These are phyloP conservation scores for Pichia sp. DNA, from an alignment of 1,139 yeast genomes.

Conservation along the genomic window DNA sequence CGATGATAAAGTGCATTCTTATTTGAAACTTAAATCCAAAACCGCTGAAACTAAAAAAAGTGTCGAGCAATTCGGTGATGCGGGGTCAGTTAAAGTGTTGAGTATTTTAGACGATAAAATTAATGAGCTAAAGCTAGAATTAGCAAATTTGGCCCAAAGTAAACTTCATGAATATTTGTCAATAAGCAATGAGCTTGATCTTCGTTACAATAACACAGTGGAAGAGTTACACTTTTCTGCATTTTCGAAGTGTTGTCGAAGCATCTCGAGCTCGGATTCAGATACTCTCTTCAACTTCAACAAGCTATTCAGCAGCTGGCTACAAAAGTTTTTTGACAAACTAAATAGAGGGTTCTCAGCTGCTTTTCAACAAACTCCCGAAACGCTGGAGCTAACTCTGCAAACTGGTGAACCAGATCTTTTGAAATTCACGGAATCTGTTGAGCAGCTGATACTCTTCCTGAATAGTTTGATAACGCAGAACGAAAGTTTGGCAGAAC, in stretches of 20 bases:
- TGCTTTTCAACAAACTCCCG: neutral
- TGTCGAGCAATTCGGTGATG: constrained; percentile 18
- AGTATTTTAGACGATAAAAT: constrained; percentile 72
- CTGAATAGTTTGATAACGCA: constrained; percentile 20
- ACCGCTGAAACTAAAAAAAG: constrained; percentile 15
- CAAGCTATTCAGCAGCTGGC: constrained; percentile 22
- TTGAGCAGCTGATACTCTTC: constrained; percentile 22
- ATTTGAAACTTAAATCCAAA: constrained; percentile 19
- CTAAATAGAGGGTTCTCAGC: constrained; percentile 14
- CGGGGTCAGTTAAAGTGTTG: constrained; percentile 41
- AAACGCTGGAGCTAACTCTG: constrained; percentile 5
- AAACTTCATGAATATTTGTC: constrained; percentile 16
- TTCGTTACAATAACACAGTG: constrained; percentile 12
- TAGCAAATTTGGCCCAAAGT: constrained; percentile 11
- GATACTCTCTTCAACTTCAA: constrained; percentile 21
- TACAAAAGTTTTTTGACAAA: constrained; percentile 16
- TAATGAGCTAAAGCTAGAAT: constrained; percentile 47
- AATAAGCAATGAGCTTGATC: constrained; percentile 13
- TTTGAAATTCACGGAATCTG: constrained; percentile 14
- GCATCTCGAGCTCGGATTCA: constrained; percentile 7
- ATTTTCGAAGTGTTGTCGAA: constrained; percentile 18
- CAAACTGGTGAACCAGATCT: constrained; percentile 6
- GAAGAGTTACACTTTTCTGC: constrained; percentile 17
- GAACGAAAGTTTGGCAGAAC: constrained; percentile 11
- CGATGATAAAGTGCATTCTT: neutral